phyloP scores from a whole-genome alignment of 106 monocot genomes.

The Vanilla planifolia region DNA sequence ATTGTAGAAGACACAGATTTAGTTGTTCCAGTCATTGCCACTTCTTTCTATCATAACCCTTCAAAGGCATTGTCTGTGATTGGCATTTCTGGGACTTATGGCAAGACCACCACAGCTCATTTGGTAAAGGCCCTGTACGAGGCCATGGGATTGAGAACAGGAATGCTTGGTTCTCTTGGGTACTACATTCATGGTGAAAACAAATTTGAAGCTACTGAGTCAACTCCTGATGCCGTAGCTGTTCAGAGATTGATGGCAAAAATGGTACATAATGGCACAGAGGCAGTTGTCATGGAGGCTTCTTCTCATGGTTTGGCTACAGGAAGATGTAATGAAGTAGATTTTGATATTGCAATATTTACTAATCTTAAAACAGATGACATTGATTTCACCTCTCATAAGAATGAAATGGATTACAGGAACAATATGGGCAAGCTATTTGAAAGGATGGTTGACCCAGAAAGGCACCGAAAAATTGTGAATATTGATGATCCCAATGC shows the following conservation, averaged over 20 bases:
- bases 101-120: conserved; percentile 60
- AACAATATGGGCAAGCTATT: conserved; percentile 61
- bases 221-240: conserved; percentile 38
- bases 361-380: conserved; percentile 64
- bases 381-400: conserved; percentile 42
- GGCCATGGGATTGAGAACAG: conserved; percentile 72
- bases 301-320: conserved; percentile 38
- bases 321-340: conserved; percentile 63
- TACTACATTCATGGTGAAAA: conserved; percentile 58
- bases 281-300: conserved; percentile 57
- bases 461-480: conserved; percentile 74
- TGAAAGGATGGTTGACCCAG: conserved; percentile 83
- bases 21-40: conserved; percentile 56
- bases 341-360: conserved; percentile 90
- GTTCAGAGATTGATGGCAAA: conserved; percentile 57
- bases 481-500: conserved; percentile 90
- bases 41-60: conserved; percentile 64
- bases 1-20: conserved; percentile 72
- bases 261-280: conserved; percentile 69
- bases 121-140: conserved; percentile 87
- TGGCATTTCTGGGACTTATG: conserved; percentile 67
- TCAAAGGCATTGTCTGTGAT: conserved; percentile 72
- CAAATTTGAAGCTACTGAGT: conserved; percentile 47
- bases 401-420: conserved; percentile 60
- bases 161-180: conserved; percentile 67